phyloP scores from a whole-genome alignment of 2,329 filamentous ascomycete species.

The Penicillium sclerotiorum region DNA sequence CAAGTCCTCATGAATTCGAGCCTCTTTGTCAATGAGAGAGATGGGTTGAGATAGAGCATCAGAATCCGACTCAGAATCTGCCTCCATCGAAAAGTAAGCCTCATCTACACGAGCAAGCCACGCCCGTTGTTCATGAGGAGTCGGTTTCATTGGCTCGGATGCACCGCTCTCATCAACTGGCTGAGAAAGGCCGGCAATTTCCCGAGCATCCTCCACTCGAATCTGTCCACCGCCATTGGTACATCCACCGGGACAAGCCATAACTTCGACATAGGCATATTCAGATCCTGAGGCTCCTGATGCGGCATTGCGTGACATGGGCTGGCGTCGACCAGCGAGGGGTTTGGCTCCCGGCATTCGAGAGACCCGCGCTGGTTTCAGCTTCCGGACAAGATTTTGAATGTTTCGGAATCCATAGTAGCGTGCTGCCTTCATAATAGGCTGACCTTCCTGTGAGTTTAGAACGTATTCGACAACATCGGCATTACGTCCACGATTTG shows the following conservation, averaged over 20 bases:
- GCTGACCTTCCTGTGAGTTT: constrained; percentile 56
- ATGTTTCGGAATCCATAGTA: constrained; percentile 99
- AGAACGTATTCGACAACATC: constrained; percentile 88
- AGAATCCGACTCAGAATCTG: constrained; percentile 50
- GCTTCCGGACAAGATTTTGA: constrained; percentile 89
- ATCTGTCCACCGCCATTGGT: constrained; percentile 97
- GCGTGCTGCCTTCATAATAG: constrained; percentile 76
- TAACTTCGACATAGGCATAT: constrained; percentile 94
- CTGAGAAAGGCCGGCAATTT: constrained; percentile 23
- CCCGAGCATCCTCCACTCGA: constrained; percentile 75
- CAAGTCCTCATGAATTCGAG: constrained; percentile 64
- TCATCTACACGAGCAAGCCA: constrained; percentile 85
- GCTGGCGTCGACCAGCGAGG: constrained; percentile 36
- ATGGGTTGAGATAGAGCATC: constrained; percentile 31
- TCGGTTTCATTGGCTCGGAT: constrained; percentile 55
- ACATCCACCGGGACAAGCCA: constrained; percentile 98
- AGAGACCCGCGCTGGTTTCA: constrained; percentile 78
- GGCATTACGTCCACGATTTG: constrained; percentile 77
- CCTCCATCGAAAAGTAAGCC: constrained; percentile 79
- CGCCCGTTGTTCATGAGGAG: constrained; percentile 78
- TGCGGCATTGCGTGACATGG: constrained; percentile 35
- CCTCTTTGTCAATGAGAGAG: constrained; percentile 30
- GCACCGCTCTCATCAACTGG: constrained; percentile 24
- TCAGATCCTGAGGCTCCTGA: constrained; percentile 53
- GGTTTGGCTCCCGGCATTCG: constrained; percentile 76